Conservation (phyloP, 2,329 filamentous ascomycete species). For the Leptographium galeiforme region DNA sequence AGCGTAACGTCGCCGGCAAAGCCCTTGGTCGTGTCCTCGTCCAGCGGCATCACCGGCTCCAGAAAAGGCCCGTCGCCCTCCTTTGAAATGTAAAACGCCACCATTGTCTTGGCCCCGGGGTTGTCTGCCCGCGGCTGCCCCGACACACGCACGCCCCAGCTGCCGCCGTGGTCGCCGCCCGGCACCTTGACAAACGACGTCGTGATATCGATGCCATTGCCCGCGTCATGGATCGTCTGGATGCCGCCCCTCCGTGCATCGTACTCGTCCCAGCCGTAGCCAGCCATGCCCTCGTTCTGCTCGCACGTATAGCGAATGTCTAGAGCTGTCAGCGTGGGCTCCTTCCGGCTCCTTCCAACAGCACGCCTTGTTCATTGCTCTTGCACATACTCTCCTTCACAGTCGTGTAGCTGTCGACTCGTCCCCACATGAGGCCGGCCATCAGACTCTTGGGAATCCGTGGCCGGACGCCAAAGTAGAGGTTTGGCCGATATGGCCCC, state of each 20-base stretch:
- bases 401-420: conserved; percentile 63
- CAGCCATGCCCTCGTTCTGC: conserved; percentile 83
- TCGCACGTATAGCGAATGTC: conserved; percentile 91
- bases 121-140: conserved; percentile 63
- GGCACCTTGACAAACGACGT: conserved; percentile 91
- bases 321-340: conserved; percentile 19
- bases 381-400: conserved; percentile 52
- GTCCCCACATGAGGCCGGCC: conserved; percentile 78
- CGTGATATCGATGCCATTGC: conserved; percentile 78
- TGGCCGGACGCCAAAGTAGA: conserved; percentile 86
- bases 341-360: not conserved
- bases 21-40: conserved; percentile 19
- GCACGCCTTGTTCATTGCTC: not conserved
- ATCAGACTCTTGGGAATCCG: conserved; percentile 69
- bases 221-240: conserved; percentile 81
- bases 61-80: conserved; percentile 53
- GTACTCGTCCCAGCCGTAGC: conserved; percentile 97
- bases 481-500: conserved; percentile 87
- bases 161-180: conserved; percentile 72
- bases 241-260: conserved; percentile 77
- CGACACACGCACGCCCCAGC: conserved; percentile 81
- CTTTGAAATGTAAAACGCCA: conserved; percentile 71
- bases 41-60: conserved; percentile 37
- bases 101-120: conserved; percentile 56
- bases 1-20: conserved; percentile 52